A percentile compares a stretch with the other conserved stretches of the same genome.
Conservation (phyloP, 1,139 yeast genomes). For the Candida gigantensis region DNA sequence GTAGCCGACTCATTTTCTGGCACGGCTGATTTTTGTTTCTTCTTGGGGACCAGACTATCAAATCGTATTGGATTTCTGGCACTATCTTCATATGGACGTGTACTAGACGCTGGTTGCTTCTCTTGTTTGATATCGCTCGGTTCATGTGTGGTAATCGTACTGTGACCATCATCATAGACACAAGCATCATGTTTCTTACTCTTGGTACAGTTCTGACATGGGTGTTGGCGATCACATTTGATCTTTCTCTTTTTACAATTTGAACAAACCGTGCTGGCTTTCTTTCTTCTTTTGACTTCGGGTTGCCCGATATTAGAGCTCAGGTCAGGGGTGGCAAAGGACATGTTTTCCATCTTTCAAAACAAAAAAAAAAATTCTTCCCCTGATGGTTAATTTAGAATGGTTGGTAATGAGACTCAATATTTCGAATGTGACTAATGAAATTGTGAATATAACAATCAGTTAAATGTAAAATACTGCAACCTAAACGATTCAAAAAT, state of each 20-base stretch:
- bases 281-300: conserved; percentile 24
- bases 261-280: conserved; percentile 38
- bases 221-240: conserved; percentile 37
- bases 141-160: neutral
- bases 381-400: no score
- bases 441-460: no score
- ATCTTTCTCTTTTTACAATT: conserved; percentile 38
- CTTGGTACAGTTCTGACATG: conserved; percentile 39
- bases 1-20: conserved; percentile 4
- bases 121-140: neutral
- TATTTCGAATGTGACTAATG: no score
- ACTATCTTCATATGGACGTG: conserved; percentile 26
- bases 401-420: neutral
- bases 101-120: neutral
- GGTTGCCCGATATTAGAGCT: conserved; percentile 1
- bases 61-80: conserved; percentile 28
- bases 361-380: no score
- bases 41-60: conserved; percentile 3
- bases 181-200: conserved; percentile 25
- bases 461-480: no score
- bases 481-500: no score
- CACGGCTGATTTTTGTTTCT: neutral
- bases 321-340: neutral
- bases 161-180: conserved; percentile 23
- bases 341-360: no score